Percentiles rank a stretch among this genome's conserved stretches.
These are phyloP conservation scores for Piromyces sp. DNA, from an alignment of 192 early-diverging fungal genomes.

Conservation along the genomic window DNA sequence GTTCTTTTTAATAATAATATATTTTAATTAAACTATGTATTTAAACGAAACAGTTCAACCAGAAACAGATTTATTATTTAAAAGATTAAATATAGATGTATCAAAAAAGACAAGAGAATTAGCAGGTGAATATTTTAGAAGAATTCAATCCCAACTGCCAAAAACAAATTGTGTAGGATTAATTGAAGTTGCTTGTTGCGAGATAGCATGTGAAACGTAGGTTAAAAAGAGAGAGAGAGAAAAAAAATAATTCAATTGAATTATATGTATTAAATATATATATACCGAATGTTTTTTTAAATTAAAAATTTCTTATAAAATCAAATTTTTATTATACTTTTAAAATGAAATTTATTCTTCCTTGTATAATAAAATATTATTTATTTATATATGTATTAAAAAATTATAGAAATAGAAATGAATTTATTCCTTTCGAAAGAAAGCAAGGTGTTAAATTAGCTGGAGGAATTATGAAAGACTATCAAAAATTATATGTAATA, in stretches of 20 bases:
- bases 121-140: background rate
- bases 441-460: background rate
- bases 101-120: background rate
- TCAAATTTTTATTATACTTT: no score
- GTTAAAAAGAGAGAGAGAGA: no score
- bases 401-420: background rate
- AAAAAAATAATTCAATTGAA: no score
- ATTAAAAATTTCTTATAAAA: no score
- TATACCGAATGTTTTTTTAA: no score
- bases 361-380: no score
- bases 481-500: background rate
- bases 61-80: background rate
- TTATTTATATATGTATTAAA: no score
- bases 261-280: no score
- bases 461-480: background rate
- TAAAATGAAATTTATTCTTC: no score
- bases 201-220: background rate
- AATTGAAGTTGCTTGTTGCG: background rate
- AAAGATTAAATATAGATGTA: background rate
- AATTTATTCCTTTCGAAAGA: background rate
- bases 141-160: background rate
- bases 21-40: background rate
- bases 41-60: background rate
- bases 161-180: background rate
- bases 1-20: background rate